A percentile compares a stretch with the other conserved stretches of the same genome.
These are phyloP conservation scores for Stipa capillata DNA, from an alignment of 176 grass and related monocot genomes.

Conservation along the genomic window DNA sequence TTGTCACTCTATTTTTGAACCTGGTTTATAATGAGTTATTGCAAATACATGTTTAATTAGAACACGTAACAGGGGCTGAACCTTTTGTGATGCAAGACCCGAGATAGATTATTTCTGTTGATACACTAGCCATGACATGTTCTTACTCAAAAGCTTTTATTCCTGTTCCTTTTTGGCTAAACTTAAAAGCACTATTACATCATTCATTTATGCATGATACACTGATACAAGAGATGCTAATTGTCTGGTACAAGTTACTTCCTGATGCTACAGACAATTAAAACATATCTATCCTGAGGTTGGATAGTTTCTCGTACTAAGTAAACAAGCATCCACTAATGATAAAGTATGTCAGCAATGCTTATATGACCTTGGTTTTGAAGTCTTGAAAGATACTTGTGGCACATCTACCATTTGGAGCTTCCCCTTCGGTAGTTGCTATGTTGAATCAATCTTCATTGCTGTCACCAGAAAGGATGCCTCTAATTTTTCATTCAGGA, in stretches of 20 bases:
- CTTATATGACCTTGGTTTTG: not conserved
- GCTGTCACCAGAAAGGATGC: not conserved
- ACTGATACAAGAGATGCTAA: not conserved
- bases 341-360: not conserved
- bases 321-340: not conserved
- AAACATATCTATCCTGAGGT: not conserved
- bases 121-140: not conserved
- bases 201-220: not conserved
- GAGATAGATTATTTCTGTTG: not conserved
- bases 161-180: not conserved
- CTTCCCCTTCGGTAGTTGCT: not conserved
- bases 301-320: not conserved
- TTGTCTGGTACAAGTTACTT: not conserved
- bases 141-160: not conserved
- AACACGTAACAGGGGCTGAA: not conserved
- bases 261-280: not conserved
- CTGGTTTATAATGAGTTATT: not conserved
- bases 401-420: not conserved
- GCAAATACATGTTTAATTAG: not conserved
- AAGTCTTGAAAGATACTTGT: not conserved
- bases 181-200: not conserved
- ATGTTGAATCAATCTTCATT: not conserved
- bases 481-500: not conserved
- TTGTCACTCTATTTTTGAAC: not conserved
- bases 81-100: no score